Percentiles rank a stretch among this genome's conserved stretches.
Evolutionary conservation across 805 yeast species (phyloP).

Genomic region (Suhomyces emberorum): DNA sequence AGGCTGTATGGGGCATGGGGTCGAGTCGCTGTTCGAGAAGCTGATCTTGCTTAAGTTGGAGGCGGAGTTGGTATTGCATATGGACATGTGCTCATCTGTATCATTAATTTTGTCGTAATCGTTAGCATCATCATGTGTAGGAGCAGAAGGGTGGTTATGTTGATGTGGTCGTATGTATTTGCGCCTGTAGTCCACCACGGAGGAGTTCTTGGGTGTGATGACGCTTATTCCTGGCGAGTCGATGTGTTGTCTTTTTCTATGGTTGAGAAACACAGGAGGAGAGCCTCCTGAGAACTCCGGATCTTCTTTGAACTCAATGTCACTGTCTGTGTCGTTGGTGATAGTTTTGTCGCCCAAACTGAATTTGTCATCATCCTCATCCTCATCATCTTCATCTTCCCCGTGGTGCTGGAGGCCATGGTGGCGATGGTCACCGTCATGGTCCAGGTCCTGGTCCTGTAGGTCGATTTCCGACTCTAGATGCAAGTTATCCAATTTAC

Average conservation of each 20-base stretch:
- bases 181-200: slow-evolving; percentile 2
- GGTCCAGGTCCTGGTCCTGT: slow-evolving; percentile 2
- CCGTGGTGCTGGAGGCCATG: too few species aligned
- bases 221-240: slow-evolving; percentile 25
- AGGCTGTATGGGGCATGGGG: slow-evolving; percentile 44
- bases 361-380: slow-evolving; percentile 12
- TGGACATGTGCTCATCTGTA: slow-evolving; percentile 16
- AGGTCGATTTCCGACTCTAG: slow-evolving; percentile 17
- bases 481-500: slow-evolving; percentile 32
- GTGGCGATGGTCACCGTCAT: slow-evolving; percentile 7
- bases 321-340: slow-evolving; percentile 18
- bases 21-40: slow-evolving; percentile 37
- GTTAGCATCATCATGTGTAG: slow-evolving; percentile 1
- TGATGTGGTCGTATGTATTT: not conserved
- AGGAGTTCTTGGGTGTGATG: slow-evolving; percentile 19
- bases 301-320: slow-evolving; percentile 10
- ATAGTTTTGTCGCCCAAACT: slow-evolving; percentile 28
- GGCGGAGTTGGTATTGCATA: slow-evolving; percentile 14
- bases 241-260: slow-evolving; percentile 23
- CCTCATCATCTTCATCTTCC: slow-evolving; percentile 12
- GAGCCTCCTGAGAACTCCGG: slow-evolving; percentile 5
- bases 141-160: not conserved
- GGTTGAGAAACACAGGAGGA: slow-evolving; percentile 21
- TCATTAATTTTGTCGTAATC: slow-evolving; percentile 5
- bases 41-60: slow-evolving; percentile 19